Base-by-base conservation (phyloP, 2,329 filamentous ascomycete species). In the Venturia effusa region DNA sequence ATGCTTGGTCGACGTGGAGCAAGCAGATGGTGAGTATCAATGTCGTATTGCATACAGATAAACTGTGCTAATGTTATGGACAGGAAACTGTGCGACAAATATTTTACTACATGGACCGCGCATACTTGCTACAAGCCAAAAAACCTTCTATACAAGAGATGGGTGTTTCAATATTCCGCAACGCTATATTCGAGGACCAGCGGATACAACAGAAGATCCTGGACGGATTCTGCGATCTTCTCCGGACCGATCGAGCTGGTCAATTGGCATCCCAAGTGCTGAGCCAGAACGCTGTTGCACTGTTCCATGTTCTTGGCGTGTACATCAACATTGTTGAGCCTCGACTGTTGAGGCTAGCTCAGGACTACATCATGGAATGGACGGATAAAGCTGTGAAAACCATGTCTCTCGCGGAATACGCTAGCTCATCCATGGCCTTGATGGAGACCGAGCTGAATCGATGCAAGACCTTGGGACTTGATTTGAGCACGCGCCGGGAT, bases 71-170 rank as follows among this genome's bases (percentile, higher is more conserved):
- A 64, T 40, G n/a, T 43, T 41, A 11, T 10, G 45, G 43, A 61
- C 68, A 92, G 86, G 83, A 86, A 68, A 86, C 87, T 17, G 84
- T 99, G 62, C 85, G 92, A 60, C 93, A 89, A 67, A 88, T 95
- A 45, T 97, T 97, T 76, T 96, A 92, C 77, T 99, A 92, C 71
- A 83, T 99, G 68, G 93, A 99, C 73, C 87, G 94, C 67, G 90
- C 92, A 1, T 97, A 92, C 71, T 81, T 99, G 8, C 79, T 96
- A 2, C 86, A 87, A 57, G 86, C 87, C 68, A 84, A 88, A 27
- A 81, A n/a, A 40, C 64, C 82, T 11, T 88, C 88, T 40, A 85
- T 99, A 64, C 88, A 92, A 70, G 90, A 96, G 71, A 86, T 96
- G 79, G 85, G 88, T 5, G 85, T 94, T 64, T 76, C 81, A 17